Evolutionary conservation across 257 asterid genomes (phyloP), one percentile per base, ranked within the genome.

Genomic region (Cruciata laevipes): DNA sequence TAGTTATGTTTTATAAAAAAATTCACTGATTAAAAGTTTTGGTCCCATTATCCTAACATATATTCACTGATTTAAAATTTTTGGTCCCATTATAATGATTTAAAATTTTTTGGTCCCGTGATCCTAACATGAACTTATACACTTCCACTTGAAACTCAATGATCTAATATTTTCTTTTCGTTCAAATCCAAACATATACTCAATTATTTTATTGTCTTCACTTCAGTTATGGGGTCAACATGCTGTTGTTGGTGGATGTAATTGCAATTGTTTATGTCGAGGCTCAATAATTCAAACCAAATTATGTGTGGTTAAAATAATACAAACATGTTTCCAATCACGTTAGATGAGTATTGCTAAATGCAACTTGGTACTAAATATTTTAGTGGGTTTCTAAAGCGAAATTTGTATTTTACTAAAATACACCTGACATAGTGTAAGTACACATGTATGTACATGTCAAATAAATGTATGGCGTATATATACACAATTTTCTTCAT

Each of bases 151-250:
- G 55, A 47, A 13, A 42, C 51, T 16, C 55, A 47, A 47, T 47
- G 55, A 47, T 47, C 7, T 47, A 17, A 42, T 16, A 47, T 3
- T 47, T 16, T 16, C 55, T 47, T 47, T 47, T 47, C 16, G 55
- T 47, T 47, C 55, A 47, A 47, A 47, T 14, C 55, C 55, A 47
- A 47, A 44, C 5, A 47, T 16, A 42, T 16, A 42, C 60, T 53
- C 25, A 77, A 79, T 77, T 62, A 79, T 81, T 73, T 66, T 44
- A 59, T 69, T 30, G 57, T 74, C 72, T 56, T 56, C 56, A 76
- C 61, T 52, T 69, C 61, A 70, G 1, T 70, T 20, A 30, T 21
- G 24, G 51, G 24, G 61, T 69, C 61, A 5, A 38, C 69, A 4
- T 49, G 11, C 8, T 27, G 27, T 33, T 56, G 21, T 24, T 53